Conservation (phyloP, 257 asterid genomes). For the Solanum corneliomulleri region DNA sequence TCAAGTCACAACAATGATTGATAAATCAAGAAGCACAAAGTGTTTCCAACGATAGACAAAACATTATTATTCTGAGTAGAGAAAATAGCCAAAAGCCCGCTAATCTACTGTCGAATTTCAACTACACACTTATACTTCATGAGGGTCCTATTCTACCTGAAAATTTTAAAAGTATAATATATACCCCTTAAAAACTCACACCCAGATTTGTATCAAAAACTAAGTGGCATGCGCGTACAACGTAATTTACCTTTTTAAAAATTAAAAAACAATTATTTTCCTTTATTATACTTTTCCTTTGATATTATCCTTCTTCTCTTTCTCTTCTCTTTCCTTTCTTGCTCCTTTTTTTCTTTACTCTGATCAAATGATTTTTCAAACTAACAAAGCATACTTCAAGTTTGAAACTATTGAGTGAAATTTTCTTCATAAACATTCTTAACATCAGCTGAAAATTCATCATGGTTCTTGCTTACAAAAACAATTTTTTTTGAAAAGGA, state of each 20-base stretch:
- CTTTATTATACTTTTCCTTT: neutral
- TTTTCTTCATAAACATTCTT: constrained; percentile 59
- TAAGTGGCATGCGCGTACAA: neutral
- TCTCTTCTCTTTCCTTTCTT: neutral
- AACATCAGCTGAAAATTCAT: constrained; percentile 64
- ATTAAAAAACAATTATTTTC: no score
- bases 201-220: neutral
- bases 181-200: neutral
- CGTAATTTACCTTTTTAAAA: neutral
- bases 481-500: neutral
- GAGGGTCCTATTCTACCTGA: no score
- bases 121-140: no score
- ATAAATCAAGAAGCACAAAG: no score
- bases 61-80: neutral
- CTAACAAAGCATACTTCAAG: constrained; percentile 69
- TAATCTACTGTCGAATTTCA: no score
- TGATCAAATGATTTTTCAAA: neutral
- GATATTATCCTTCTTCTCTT: neutral
- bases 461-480: constrained; percentile 4
- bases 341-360: neutral
- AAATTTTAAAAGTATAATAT: no score
- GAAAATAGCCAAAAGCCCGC: no score
- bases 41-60: no score
- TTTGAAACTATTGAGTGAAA: constrained; percentile 68
- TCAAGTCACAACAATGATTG: no score